These are phyloP conservation scores for Cytospora leucostoma DNA, from an alignment of 2,329 filamentous ascomycete species.

Conservation along the genomic window DNA sequence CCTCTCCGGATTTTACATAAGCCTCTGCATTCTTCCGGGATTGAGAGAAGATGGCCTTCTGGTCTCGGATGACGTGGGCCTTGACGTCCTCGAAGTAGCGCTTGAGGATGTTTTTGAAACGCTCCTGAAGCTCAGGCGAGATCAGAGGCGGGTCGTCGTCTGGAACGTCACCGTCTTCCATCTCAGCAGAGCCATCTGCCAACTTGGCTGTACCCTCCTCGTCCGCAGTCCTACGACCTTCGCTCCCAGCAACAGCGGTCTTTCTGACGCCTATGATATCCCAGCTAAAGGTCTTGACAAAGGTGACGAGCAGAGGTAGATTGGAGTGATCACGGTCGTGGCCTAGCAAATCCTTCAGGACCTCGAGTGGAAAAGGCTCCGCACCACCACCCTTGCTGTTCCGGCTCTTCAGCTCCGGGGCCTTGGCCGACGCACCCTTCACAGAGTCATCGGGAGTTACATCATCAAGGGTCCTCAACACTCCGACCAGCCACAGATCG, in stretches of 20 bases:
- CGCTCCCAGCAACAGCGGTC: constrained; percentile 57
- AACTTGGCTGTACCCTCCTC: constrained; percentile 71
- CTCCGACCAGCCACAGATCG: constrained; percentile 91
- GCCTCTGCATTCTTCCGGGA: constrained; percentile 95
- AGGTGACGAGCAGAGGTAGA: constrained; percentile 86
- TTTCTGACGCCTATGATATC: constrained; percentile 81
- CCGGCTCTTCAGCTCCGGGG: constrained; percentile 59
- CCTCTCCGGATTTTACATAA: constrained; percentile 97
- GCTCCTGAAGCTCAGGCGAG: constrained; percentile 74
- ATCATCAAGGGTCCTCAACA: constrained; percentile 77
- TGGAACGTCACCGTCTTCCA: constrained; percentile 45
- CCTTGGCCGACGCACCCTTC: constrained; percentile 63
- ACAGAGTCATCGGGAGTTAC: constrained; percentile 65
- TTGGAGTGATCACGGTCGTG: constrained; percentile 93
- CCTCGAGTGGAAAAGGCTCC: constrained; percentile 93
- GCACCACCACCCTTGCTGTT: constrained; percentile 66
- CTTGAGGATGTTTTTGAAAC: constrained; percentile 81
- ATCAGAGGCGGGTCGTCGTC: constrained; percentile 73
- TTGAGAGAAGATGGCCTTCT: constrained; percentile 83
- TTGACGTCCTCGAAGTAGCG: constrained; percentile 95
- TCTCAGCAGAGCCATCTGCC: constrained; percentile 45
- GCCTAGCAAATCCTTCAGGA: constrained; percentile 93
- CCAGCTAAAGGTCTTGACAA: constrained; percentile 96
- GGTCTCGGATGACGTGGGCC: constrained; percentile 82
- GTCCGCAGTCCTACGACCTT: constrained; percentile 81